A percentile compares a stretch with the other conserved stretches of the same genome.
Evolutionary conservation across 805 yeast species (phyloP).

Genomic region (Ogataea pignaliae): DNA sequence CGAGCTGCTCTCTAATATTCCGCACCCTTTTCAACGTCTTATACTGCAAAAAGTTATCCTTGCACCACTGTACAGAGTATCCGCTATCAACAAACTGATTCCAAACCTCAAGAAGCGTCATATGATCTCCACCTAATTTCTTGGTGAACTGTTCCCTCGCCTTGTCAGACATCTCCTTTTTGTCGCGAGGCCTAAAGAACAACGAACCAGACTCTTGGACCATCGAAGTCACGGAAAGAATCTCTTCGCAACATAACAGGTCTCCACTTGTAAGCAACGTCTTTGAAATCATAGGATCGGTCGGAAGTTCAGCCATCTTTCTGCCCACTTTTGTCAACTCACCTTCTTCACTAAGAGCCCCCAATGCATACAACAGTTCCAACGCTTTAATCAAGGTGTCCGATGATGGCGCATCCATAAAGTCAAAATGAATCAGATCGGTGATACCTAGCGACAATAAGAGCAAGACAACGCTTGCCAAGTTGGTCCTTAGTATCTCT

Average conservation of each 20-base stretch:
- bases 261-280: slow-evolving; percentile 60
- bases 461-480: slow-evolving; percentile 70
- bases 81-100: slow-evolving; percentile 70
- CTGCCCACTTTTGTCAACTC: slow-evolving; percentile 71
- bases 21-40: slow-evolving; percentile 63
- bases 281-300: slow-evolving; percentile 86
- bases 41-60: slow-evolving; percentile 75
- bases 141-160: slow-evolving; percentile 52
- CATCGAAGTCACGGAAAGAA: slow-evolving; percentile 77
- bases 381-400: slow-evolving; percentile 70
- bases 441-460: slow-evolving; percentile 80
- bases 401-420: slow-evolving; percentile 84
- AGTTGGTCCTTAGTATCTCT: slow-evolving; percentile 82
- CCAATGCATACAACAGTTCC: slow-evolving; percentile 78
- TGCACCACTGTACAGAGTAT: slow-evolving; percentile 76
- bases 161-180: slow-evolving; percentile 60
- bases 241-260: slow-evolving; percentile 59
- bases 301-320: slow-evolving; percentile 87
- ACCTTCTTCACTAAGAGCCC: slow-evolving; percentile 81
- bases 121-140: slow-evolving; percentile 66
- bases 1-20: slow-evolving; percentile 69
- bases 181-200: slow-evolving; percentile 67
- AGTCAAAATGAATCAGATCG: slow-evolving; percentile 78
- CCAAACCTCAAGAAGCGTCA: slow-evolving; percentile 70
- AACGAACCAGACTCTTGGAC: slow-evolving; percentile 71